Base-by-base conservation (phyloP, 2,329 filamentous ascomycete genomes). In the Fusarium sp. region DNA sequence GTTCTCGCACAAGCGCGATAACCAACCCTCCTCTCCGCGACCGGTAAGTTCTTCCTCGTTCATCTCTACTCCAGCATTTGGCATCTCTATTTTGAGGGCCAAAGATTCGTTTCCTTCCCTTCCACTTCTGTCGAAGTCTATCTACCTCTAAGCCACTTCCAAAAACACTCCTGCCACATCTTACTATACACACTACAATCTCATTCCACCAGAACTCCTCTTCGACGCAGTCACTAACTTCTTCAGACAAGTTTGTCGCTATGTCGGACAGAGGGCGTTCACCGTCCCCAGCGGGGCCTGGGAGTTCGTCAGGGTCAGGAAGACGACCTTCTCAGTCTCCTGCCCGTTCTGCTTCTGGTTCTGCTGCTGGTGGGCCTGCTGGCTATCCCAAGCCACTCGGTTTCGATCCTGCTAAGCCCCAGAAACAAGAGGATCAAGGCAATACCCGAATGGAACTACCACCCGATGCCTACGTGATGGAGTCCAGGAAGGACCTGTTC, bases 371-470 rank as follows among this genome's bases (percentile, higher is more conserved):
- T 19, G 59, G 62, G 24, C 59, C 69, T 19, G 19, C 65, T 43
- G 38, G 46, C 38, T 78, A 75, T 72, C 38, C 64, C 1, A 53
- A 73, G 5, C 62, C 69, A 20, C 65, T 82, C 24, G 83, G 83
- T 0, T 81, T 73, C 24, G 84, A 85, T 61, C 83, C 83, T 4
- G 82, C 80, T 8, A 71, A 77, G 9, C 73, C 77, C 15, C 62
- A 78, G 36, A 61, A 73, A 1, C 56, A 64, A 14, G 60, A 70
- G 4, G 67, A 72, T 7, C 82, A 81, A 62, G 73, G 73, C 1
- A 82, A 82, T 50, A 81, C 77, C 0, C 85, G 86, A 7, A 79
- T 89, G 65, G 88, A 90, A 53, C 72, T 89, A 1, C 87, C 87
- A 0, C 78, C 86, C 0, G 86, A 88, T 69, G 87, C 87, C 0